Base-by-base conservation (phyloP, 805 yeast species). In the Zygosaccharomyces kombuchaensis region DNA sequence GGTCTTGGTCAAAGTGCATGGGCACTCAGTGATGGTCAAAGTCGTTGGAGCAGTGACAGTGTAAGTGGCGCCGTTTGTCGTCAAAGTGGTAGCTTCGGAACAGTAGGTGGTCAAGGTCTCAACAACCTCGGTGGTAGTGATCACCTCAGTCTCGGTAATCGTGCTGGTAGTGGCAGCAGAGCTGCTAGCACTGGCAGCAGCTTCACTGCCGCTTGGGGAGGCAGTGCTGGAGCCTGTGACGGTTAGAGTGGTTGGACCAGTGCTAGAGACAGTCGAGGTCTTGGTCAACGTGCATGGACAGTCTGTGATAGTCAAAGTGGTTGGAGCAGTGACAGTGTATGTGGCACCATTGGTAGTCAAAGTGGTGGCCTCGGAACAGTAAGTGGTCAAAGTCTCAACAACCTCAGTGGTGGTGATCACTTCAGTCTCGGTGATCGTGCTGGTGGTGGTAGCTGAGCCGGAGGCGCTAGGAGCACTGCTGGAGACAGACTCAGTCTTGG, bases 1-100 rank as follows among this genome's bases (percentile, higher is more conserved):
- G 19, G 58, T 38, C 36, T 44, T 27, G 14, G 46, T 48, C 38
- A 49, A 29, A 63, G 91, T 84, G 76, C 95, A 87, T 66, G 90
- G 90, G 70, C 86, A 81, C 76, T 87, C 83, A 61, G 95, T 84
- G 78, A 86, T 76, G 67, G 93, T 86, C 60, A 87, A 69, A 57
- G 95, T 86, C 67, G 91, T 84, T 51, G 91, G 81, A 59, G 68
- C 82, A 51, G 90, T 80, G 64, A 83, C 89, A 54, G 85, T 79
- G 79, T 80, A 76, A 63, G 91, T 84, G 66, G 66, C 65, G 74
- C 75, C 75, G 77, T 81, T 82, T 68, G 81, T 78, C 54, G 72
- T 74, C 50, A 86, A 60, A 48, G 76, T 69, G 58, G 95, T 87
- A 43, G 95, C 70, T 53, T 62, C 71, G 66, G 95, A 95, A 71